phyloP scores from a whole-genome alignment of 2,329 filamentous ascomycete genomes.

The Colletotrichum limetticola region DNA sequence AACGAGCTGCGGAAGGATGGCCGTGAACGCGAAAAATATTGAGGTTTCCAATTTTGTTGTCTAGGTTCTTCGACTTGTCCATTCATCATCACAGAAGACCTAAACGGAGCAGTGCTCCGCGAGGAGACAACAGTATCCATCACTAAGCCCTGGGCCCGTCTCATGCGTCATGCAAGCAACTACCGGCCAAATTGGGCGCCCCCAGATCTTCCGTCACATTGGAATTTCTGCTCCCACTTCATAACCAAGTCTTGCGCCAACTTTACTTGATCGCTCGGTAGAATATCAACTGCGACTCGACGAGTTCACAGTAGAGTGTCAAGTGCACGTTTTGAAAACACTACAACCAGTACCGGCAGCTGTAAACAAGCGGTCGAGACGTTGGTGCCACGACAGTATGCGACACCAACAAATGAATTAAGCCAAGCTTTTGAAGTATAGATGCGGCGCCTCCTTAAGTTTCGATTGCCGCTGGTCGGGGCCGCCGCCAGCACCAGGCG shows the following conservation, averaged over 20 bases:
- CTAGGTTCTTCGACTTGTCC: neutral
- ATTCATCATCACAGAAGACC: neutral
- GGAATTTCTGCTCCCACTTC: neutral
- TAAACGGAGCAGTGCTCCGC: constrained; percentile 9
- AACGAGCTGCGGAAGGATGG: neutral
- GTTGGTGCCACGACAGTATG: neutral
- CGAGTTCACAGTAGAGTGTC: neutral
- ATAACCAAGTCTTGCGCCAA: neutral
- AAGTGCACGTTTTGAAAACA: neutral
- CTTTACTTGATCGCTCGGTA: neutral
- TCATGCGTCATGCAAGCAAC: constrained; percentile 17
- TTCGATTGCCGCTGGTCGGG: constrained; percentile 13
- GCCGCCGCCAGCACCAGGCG: neutral
- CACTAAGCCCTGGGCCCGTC: neutral
- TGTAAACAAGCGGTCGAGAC: neutral
- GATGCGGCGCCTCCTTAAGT: constrained; percentile 10
- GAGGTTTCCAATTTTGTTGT: neutral
- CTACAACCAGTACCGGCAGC: neutral
- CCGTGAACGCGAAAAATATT: neutral
- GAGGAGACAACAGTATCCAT: constrained; percentile 5
- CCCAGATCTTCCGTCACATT: constrained; percentile 14
- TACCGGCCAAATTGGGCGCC: constrained; percentile 11
- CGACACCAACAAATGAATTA: neutral
- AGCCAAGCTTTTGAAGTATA: neutral
- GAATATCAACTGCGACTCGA: neutral